Evolutionary conservation across 495 filamentous ascomycete genomes (phyloP), one percentile per base, ranked within the genome.

Genomic region (Neurospora terricola): DNA sequence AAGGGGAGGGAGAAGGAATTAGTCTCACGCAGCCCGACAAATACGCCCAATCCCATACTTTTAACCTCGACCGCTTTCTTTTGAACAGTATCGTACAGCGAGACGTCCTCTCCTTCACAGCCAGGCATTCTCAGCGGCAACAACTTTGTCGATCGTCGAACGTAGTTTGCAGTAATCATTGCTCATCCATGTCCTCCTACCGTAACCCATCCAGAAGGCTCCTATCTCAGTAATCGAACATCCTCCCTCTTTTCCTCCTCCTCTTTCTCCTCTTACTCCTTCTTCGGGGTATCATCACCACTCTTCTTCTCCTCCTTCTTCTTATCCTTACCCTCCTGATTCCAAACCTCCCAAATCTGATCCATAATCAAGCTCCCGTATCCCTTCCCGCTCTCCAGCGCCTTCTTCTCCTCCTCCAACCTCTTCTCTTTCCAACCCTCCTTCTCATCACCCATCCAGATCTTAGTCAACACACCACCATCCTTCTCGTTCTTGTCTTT

Each of bases 341-440:
- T 90, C 89, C 87, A 93, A 54, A 94, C 94, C 81, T 97, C 93
- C 86, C 87, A 90, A 54, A 97, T 87, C 87, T 95, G 91, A 76
- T 94, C 92, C 81, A 87, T 86, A 75, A 97, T 97, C 82, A 97
- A 82, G 77, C 88, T 90, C 18, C 88, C 88, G 86, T 95, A 94
- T 36, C 93, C 92, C 81, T 89, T 91, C 23, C 94, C 94, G 72
- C 91, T 88, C 76, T 90, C 89, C 78, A 94, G 75, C 72, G 89
- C 89, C 83, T 93, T 85, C 83, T 86, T 86, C 80, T 94, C 92
- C 85, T 91, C 87, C 81, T 83, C 79, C 75, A 92, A 76, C 77
- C 93, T 81, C 84, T 86, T 87, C 81, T 88, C 87, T 86, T 91
- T 91, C 93, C 93, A 96, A 69, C 77, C 80, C 79, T 92, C 90